A percentile compares a stretch with the other conserved stretches of the same genome.
Evolutionary conservation across 331 rosid species (phyloP).

Genomic region (Rhamnella rubrinervis): DNA sequence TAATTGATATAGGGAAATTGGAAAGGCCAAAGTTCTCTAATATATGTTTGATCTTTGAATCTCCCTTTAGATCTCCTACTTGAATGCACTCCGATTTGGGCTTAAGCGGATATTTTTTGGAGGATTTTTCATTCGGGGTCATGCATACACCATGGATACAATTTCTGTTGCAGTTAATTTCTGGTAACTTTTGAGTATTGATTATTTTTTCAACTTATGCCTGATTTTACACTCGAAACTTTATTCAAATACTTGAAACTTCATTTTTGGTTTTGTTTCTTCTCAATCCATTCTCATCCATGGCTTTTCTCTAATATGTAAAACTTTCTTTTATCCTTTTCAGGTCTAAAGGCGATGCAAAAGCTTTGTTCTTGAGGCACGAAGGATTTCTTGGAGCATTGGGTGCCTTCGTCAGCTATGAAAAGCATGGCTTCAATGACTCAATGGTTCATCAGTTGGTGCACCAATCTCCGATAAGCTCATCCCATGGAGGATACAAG

Average conservation of each 20-base stretch:
- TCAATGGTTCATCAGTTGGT: conserved; percentile 40
- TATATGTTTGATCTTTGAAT: background rate
- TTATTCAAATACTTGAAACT: no score
- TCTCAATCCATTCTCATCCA: conserved; percentile 1
- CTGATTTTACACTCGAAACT: no score
- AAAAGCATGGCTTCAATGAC: conserved; percentile 59
- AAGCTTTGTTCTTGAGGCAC: conserved; percentile 91
- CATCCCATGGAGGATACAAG: conserved; percentile 40
- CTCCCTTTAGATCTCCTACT: conserved; percentile 65
- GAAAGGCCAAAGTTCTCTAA: background rate
- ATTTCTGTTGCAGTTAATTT: conserved; percentile 88
- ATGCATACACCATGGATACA: conserved; percentile 88
- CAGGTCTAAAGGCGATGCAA: conserved; percentile 97
- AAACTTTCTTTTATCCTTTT: conserved; percentile 3
- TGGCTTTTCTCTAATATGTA: background rate
- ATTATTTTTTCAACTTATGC: background rate
- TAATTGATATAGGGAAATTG: no score
- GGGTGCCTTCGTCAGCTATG: conserved; percentile 82
- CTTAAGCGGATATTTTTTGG: conserved; percentile 90
- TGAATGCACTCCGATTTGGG: conserved; percentile 90
- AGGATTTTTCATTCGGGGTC: conserved; percentile 88
- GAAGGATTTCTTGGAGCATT: conserved; percentile 98
- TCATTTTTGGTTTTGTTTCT: background rate
- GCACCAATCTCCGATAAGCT: conserved; percentile 38
- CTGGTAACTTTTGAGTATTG: conserved; percentile 49